Percentiles rank a stretch among this genome's conserved stretches.
Evolutionary conservation across 257 asterid genomes (phyloP).

Genomic region (Solanum tarapatanum): DNA sequence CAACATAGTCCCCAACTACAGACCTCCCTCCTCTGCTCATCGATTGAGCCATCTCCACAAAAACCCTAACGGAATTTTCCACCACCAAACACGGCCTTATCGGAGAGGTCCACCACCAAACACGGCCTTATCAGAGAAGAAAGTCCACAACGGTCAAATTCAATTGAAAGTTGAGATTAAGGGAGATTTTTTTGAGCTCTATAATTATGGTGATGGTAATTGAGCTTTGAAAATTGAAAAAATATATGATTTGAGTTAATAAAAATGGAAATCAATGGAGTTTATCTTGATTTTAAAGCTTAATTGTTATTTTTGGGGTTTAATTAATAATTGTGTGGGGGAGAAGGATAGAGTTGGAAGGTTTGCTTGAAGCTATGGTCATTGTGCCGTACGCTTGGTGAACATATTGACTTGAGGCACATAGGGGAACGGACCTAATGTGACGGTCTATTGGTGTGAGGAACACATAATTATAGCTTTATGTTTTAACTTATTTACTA

Average conservation of each 20-base stretch:
- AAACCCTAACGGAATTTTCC: conserved; percentile 3
- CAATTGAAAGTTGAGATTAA: not conserved
- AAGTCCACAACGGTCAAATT: not conserved
- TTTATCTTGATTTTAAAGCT: not conserved
- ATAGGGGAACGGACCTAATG: not conserved
- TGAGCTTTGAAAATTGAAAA: not conserved
- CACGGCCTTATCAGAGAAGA: not conserved
- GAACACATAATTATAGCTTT: not conserved
- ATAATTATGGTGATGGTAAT: not conserved
- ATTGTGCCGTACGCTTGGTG: conserved; percentile 1
- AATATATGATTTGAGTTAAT: not conserved
- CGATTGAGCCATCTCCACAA: conserved; percentile 45
- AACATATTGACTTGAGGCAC: not conserved
- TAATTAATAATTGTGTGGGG: not conserved
- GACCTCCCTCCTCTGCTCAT: conserved; percentile 30
- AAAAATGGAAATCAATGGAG: not conserved
- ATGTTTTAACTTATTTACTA: not conserved
- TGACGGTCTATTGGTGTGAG: not conserved
- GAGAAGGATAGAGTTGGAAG: not conserved
- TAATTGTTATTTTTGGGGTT: not conserved
- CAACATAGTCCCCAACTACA: conserved; percentile 66
- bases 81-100: not conserved
- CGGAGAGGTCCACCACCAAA: not conserved
- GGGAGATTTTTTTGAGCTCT: not conserved
- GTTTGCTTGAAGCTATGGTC: not conserved